Base-by-base conservation (phyloP, 352 stramenopile genomes). In the Phytophthora tubulina region DNA sequence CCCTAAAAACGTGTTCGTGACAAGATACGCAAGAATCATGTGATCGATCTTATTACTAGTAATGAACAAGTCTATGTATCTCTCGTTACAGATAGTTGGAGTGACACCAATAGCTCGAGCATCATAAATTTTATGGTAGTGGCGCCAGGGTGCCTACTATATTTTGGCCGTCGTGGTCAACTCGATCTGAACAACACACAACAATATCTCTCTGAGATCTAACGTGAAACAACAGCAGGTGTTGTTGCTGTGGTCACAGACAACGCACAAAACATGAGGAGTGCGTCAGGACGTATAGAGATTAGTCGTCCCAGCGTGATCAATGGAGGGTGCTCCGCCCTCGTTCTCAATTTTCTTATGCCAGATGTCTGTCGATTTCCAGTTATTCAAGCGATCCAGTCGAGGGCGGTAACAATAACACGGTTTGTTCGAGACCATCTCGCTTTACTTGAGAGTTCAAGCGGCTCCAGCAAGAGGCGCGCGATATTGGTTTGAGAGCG, bases 251-350 rank as follows among this genome's bases (percentile, higher is more conserved):
- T 44, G 9, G 8, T 44, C 15, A 51, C 44, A 4, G 44, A 51
- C n/a, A 51, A 51, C 44, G 44, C 17, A 9, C 15, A 51, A 4
- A 51, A 51, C 21, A 51, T 51, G 44, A 51, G n/a, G 44, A 51
- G n/a, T 13, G 2, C 44, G 8, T 32, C 44, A 32, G 38, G 44
- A 4, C 17, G 17, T 51, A 51, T 51, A 13, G 2, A 51, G 32
- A 4, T 17, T 13, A 44, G 38, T 2, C 38, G 38, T 4, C 3
- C 38, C 15, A 51, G 32, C n/a, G n/a, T 33, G 5, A 11, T 51
- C 2, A 33, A 17, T 51, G 44, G 44, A 13, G 44, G 44, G 2
- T 51, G 17, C 17, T 3, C 44, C 5, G 15, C 44, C 4, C 17
- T 15, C 6, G 44, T 51, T 15, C 49, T 55, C 13, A 55, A 55